Base-by-base conservation (phyloP, 1,284 basidiomycete genomes). In the Sanghuangporus weigelae region DNA sequence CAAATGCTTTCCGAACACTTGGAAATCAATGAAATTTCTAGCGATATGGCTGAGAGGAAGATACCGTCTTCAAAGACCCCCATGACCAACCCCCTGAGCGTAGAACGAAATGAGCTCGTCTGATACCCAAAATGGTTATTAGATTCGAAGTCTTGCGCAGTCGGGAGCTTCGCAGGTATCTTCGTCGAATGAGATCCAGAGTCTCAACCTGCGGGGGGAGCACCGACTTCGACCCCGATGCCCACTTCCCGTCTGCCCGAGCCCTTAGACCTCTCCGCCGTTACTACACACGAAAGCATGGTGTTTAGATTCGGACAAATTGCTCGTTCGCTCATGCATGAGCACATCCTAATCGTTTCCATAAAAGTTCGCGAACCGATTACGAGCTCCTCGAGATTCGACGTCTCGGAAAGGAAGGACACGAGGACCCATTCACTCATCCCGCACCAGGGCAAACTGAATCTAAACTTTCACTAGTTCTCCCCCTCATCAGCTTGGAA, bases 361-460 rank as follows among this genome's bases (percentile, higher is more conserved):
- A 70, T 16, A 49, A 48, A 44, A 60, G n/a, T 26, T 38, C 3
- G 40, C 48, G 36, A 53, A 59, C 7, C 7, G 76, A 79, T 36
- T 84, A 84, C 64, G 79, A 87, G 61, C 75, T 92, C 26, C 74
- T 90, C 12, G 89, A 91, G 70, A 70, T 89, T 23, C 90, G 92
- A 69, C 92, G 91, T 71, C 76, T 90, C 36, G 78, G 81, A 68
- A 83, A 80, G 66, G 72, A 73, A 1, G 76, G 70, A 48, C 90
- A 92, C 67, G 81, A 84, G 67, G 89, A 91, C 69, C 87, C 89
- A 2, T 91, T 86, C 71, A 87, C 88, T 6, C 89, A 92, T 69
- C n/a, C n/a, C n/a, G n/a, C n/a, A n/a, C n/a, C 79, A 38, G 89
- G 89, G 67, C 89, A 91, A 71, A 79, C 77, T 62, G 65, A 76